These are phyloP conservation scores for Entophlyctis helioformis DNA, from an alignment of 192 early-diverging fungal species.

Conservation along the genomic window DNA sequence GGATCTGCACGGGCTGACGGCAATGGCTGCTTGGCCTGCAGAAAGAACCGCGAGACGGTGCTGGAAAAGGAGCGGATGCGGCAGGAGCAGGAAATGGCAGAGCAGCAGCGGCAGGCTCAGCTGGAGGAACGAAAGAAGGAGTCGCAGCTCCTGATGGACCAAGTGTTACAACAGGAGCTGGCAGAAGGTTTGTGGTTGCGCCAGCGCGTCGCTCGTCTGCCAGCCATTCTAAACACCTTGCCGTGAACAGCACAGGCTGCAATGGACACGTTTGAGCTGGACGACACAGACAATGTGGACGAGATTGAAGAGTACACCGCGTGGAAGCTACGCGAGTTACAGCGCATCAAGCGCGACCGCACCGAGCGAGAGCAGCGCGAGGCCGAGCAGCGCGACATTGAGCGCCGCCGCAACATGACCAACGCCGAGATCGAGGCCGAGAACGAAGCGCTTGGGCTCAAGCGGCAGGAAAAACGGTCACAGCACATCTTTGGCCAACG, in stretches of 20 bases:
- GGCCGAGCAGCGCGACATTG: constrained; percentile 64
- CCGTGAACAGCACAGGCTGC: constrained; percentile 20
- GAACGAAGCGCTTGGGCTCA: constrained; percentile 50
- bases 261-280: constrained; percentile 45
- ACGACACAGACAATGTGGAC: constrained; percentile 86
- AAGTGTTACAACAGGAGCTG: constrained; percentile 53
- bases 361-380: constrained; percentile 60
- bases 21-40: no score
- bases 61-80: constrained; percentile 40
- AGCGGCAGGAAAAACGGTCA: no score
- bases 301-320: constrained; percentile 78
- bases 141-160: constrained; percentile 67
- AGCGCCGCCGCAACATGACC: constrained; percentile 66
- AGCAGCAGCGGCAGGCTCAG: constrained; percentile 29
- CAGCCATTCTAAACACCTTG: not conserved
- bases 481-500: constrained; percentile 69
- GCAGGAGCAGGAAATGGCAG: constrained; percentile 45
- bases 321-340: constrained; percentile 85
- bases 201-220: constrained; percentile 4
- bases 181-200: constrained; percentile 40
- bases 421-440: constrained; percentile 69
- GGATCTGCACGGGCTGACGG: no score
- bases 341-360: constrained; percentile 77
- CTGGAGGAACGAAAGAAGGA: constrained; percentile 57
- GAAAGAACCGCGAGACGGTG: constrained; percentile 47